Evolutionary conservation across 2,329 filamentous ascomycete species (phyloP).

Genomic region (Teratosphaeria destructans): DNA sequence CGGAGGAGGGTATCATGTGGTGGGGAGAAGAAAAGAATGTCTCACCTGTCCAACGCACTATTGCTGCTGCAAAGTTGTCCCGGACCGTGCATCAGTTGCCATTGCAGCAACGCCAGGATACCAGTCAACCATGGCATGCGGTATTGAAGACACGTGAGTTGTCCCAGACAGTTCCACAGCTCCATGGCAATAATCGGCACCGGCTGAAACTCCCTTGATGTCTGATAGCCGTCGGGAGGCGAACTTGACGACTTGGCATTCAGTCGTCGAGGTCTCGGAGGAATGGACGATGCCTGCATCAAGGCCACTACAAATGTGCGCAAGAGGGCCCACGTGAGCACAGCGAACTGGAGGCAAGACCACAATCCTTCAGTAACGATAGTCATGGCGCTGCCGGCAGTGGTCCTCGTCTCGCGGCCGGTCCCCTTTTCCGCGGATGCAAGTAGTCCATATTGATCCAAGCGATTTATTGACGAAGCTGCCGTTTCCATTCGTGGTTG

Average conservation of each 20-base stretch:
- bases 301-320: slow-evolving; percentile 57
- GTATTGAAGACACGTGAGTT: slow-evolving; percentile 59
- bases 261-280: slow-evolving; percentile 36
- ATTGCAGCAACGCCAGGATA: slow-evolving; percentile 63
- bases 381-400: slow-evolving; percentile 4
- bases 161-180: slow-evolving; percentile 63
- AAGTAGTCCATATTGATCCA: slow-evolving; percentile 49
- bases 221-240: not conserved
- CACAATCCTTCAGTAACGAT: slow-evolving; percentile 25
- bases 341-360: slow-evolving; percentile 42
- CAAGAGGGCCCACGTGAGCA: slow-evolving; percentile 41
- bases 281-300: slow-evolving; percentile 56
- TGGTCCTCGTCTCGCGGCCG: slow-evolving; percentile 11
- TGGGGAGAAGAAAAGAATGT: slow-evolving; percentile 18
- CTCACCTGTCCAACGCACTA: slow-evolving; percentile 85
- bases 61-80: slow-evolving; percentile 64
- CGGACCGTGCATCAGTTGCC: slow-evolving; percentile 61
- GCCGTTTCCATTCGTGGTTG: slow-evolving; percentile 15
- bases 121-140: slow-evolving; percentile 90
- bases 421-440: slow-evolving; percentile 18
- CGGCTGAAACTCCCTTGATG: not conserved
- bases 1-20: not conserved
- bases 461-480: slow-evolving; percentile 29
- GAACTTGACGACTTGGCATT: not conserved
- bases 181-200: slow-evolving; percentile 64